These are phyloP conservation scores for Chlamydomonas incerta DNA, from an alignment of 139 green algal species.

Conservation along the genomic window DNA sequence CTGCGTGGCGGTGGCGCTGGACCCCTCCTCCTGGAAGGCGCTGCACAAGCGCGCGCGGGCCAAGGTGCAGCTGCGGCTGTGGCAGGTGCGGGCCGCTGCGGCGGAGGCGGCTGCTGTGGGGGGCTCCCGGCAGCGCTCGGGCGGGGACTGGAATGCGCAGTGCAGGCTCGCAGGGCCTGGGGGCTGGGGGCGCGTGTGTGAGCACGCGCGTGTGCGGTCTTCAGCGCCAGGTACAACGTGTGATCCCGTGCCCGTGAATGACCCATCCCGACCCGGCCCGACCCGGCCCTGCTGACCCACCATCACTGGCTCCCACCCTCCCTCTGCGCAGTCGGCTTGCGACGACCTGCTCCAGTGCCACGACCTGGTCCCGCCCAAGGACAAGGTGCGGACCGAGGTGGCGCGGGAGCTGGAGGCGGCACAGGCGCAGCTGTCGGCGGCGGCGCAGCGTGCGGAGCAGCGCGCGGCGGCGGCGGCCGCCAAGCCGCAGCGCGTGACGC, in stretches of 20 bases:
- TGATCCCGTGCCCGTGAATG: no score
- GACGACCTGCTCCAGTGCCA: constrained; percentile 37
- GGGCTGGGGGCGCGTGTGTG: no score
- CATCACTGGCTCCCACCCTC: not conserved
- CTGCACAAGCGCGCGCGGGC: constrained; percentile 44
- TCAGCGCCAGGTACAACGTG: no score
- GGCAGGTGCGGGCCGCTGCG: not conserved
- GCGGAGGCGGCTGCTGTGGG: not conserved
- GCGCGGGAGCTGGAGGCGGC: constrained; percentile 12
- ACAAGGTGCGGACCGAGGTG: constrained; percentile 11
- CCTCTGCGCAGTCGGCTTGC: not conserved
- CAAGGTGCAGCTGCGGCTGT: constrained; percentile 46
- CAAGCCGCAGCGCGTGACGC: constrained; percentile 35
- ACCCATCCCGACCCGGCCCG: not conserved
- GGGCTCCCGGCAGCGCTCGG: no score
- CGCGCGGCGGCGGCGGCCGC: constrained; percentile 13
- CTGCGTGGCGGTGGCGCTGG: constrained; percentile 45
- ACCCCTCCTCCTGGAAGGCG: constrained; percentile 46
- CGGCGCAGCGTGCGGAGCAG: not conserved
- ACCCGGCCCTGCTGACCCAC: not conserved
- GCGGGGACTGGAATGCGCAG: no score
- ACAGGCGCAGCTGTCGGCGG: not conserved
- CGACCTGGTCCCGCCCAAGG: constrained; percentile 10
- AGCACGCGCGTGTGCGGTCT: no score
- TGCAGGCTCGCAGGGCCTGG: no score